Base-by-base conservation (phyloP, 345 rosid genomes). In the Ceriops zippeliana region DNA sequence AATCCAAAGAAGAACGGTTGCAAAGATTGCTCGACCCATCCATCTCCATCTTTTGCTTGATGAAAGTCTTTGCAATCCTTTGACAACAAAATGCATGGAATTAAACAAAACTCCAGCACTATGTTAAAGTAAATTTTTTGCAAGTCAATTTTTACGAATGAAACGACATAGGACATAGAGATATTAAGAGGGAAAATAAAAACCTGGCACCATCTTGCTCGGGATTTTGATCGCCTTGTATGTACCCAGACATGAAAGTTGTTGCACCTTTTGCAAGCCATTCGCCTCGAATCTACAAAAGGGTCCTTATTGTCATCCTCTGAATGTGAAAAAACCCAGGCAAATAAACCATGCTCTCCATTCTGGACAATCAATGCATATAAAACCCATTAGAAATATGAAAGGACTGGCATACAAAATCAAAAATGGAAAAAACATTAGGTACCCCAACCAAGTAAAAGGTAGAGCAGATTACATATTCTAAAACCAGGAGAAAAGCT, bases 201-300 rank as follows among this genome's bases (percentile, higher is more conserved):
- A 78, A 90, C 99, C 98, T 92, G 99, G 80, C 99, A 96, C 95
- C 99, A 96, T 89, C 99, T 87, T 74, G 99, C 99, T 74, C 35
- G 90, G 61, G 95, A 82, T 84, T 90, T 96, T 70, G 80, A 78
- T 80, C 87, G 92, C 79, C 81, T 86, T 51, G 91, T 87, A 54
- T 79, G 87, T 42, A 81, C 61, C 99, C 97, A 96, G 57, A 86
- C 80, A 78, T 96, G 99, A 76, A 87, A 85, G 79, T 70, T 75
- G 68, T 81, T 74, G 65, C 98, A 96, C 67, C 74, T 89, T 84
- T 96, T 92, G 85, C 98, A 96, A 20, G 92, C 88, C 72, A 96
- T 92, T 77, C 82, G 83, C 83, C 89, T 87, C 68, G 90, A 85
- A 66, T 96, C 98, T 80, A 90, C 89, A 62, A 80, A 74, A 17